Evolutionary conservation across 192 early-diverging fungal genomes (phyloP).

Genomic region (Entomortierella parvispora): DNA sequence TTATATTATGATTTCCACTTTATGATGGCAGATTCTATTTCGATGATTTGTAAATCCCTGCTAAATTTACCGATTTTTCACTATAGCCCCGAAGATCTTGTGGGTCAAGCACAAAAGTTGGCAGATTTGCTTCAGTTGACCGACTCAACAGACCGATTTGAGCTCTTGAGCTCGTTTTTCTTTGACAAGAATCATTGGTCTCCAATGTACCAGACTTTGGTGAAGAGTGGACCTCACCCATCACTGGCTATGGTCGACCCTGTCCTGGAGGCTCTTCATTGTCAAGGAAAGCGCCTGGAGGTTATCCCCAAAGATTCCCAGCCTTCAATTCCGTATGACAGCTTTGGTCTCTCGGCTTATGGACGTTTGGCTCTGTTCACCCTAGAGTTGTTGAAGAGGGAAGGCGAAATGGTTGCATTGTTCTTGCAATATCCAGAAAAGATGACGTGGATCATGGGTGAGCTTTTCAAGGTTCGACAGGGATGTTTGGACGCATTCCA

Average conservation of each 20-base stretch:
- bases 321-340: constrained; percentile 46
- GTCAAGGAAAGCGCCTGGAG: constrained; percentile 14
- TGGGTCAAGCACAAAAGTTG: constrained; percentile 47
- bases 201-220: constrained; percentile 37
- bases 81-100: constrained; percentile 60
- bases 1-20: neutral
- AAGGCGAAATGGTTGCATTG: constrained; percentile 18
- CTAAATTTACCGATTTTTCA: neutral
- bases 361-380: constrained; percentile 57
- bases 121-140: constrained; percentile 31
- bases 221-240: constrained; percentile 33
- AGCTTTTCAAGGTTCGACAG: constrained; percentile 39
- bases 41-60: neutral
- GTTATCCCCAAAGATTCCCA: neutral
- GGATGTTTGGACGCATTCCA: constrained; percentile 48
- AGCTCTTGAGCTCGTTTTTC: constrained; percentile 31
- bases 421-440: constrained; percentile 40
- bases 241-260: constrained; percentile 33
- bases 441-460: constrained; percentile 47
- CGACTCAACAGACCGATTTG: constrained; percentile 29
- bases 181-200: constrained; percentile 53
- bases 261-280: constrained; percentile 28
- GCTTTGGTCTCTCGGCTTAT: constrained; percentile 60
- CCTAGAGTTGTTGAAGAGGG: constrained; percentile 51
- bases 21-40: neutral